Evolutionary conservation across 176 grass and related monocot species (phyloP).

Genomic region (Bonia amplexicaulis): DNA sequence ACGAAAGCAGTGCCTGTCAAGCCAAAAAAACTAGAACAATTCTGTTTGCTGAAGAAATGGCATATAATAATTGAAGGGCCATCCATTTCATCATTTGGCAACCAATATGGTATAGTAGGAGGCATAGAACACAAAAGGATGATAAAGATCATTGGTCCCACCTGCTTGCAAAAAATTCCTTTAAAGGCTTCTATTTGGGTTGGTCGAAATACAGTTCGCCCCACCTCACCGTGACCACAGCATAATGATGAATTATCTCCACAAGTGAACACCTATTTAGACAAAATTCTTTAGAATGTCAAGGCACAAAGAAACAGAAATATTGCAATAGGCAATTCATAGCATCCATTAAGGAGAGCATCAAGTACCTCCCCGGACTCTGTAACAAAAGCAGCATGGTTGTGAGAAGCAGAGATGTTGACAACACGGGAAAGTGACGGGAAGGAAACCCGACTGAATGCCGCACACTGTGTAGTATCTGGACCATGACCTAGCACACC

Average conservation of each 20-base stretch:
- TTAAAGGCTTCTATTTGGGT: conserved; percentile 68
- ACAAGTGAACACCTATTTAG: conserved; percentile 83
- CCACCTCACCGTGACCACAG: conserved; percentile 89
- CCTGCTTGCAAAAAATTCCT: conserved; percentile 85
- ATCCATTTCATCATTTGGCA: not conserved
- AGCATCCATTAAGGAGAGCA: conserved; percentile 2
- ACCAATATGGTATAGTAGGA: not conserved
- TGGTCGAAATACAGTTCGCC: conserved; percentile 85
- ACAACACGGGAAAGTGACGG: conserved; percentile 77
- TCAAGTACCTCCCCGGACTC: conserved; percentile 86
- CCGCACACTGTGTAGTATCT: conserved; percentile 74
- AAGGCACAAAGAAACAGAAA: not conserved
- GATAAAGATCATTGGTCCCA: conserved; percentile 22
- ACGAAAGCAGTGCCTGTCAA: not conserved
- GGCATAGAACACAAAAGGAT: not conserved
- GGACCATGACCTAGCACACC: conserved; percentile 98
- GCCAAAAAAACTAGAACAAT: not conserved
- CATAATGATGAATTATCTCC: conserved; percentile 98
- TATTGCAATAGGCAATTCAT: not conserved
- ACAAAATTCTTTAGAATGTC: conserved; percentile 10
- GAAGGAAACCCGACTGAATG: conserved; percentile 77
- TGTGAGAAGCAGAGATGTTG: conserved; percentile 88
- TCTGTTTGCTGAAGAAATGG: not conserved
- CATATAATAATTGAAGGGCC: not conserved
- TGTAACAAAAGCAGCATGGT: conserved; percentile 87